A percentile compares a stretch with the other conserved stretches of the same genome.
Conservation (phyloP, 768 basidiomycete species). For the Floccularia luteovirens region DNA sequence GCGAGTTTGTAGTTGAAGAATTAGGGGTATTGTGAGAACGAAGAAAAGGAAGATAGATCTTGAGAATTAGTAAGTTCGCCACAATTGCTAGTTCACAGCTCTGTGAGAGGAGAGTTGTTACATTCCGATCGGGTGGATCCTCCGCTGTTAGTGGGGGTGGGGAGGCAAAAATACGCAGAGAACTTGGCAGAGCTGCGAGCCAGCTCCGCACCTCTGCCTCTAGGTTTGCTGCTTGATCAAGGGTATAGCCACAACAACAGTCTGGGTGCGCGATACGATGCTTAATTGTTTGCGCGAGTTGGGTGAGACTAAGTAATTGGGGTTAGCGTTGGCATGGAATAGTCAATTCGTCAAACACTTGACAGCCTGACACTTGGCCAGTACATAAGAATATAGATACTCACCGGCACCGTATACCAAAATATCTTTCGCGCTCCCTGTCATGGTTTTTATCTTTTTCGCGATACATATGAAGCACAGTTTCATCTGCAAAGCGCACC, state of each 20-base stretch:
- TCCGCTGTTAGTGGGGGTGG: neutral
- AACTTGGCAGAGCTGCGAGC: conserved; percentile 41
- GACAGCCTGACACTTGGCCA: no score
- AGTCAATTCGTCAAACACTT: no score
- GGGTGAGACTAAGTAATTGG: conserved; percentile 39
- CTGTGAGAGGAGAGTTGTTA: conserved; percentile 21
- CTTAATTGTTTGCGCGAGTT: conserved; percentile 56
- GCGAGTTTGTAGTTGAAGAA: neutral
- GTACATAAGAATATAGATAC: conserved; percentile 13
- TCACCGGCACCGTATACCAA: conserved; percentile 56
- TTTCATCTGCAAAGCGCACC: no score
- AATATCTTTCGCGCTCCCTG: conserved; percentile 23
- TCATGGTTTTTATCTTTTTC: no score
- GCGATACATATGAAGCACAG: no score
- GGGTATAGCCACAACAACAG: conserved; percentile 37
- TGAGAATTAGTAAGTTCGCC: conserved; percentile 54
- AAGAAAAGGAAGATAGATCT: conserved; percentile 64
- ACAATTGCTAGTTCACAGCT: conserved; percentile 54
- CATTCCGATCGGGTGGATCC: conserved; percentile 1
- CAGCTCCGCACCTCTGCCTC: conserved; percentile 52
- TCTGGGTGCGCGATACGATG: conserved; percentile 34
- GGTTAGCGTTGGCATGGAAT: conserved; percentile 3
- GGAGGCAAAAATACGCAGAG: conserved; percentile 36
- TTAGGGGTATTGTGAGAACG: conserved; percentile 11
- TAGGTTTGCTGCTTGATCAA: conserved; percentile 54